A percentile compares a stretch with the other conserved stretches of the same genome.
These are phyloP conservation scores for Pneumocystis murina DNA, from an alignment of 1,139 yeast species.

Conservation along the genomic window DNA sequence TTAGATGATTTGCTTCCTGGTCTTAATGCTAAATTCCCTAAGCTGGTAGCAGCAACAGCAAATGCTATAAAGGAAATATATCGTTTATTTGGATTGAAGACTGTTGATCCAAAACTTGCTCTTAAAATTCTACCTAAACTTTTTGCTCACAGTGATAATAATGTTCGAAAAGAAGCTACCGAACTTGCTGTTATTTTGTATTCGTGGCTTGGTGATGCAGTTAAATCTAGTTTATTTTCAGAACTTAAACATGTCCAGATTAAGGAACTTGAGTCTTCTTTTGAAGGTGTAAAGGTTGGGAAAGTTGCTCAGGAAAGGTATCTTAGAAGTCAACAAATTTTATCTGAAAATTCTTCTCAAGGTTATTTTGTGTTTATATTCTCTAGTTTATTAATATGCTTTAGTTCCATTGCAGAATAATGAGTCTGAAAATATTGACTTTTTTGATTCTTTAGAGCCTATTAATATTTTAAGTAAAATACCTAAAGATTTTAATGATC, in stretches of 20 bases:
- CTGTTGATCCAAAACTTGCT: conserved; percentile 46
- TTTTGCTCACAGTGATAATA: conserved; percentile 76
- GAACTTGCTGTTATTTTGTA: conserved; percentile 55
- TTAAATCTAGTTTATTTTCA: conserved; percentile 47
- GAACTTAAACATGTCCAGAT: conserved; percentile 84
- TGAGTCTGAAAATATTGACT: conserved; percentile 28
- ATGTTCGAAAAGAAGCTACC: conserved; percentile 69
- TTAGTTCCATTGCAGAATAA: conserved; percentile 11
- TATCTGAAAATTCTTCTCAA: conserved; percentile 13
- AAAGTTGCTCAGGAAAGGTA: conserved; percentile 42
- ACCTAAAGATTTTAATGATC: conserved; percentile 45
- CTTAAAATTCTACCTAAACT: conserved; percentile 49
- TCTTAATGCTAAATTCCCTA: conserved; percentile 54
- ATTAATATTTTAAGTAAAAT: conserved; percentile 49
- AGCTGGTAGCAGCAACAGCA: conserved; percentile 57
- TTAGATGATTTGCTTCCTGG: conserved; percentile 55
- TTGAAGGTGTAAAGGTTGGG: conserved; percentile 38
- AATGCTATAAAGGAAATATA: conserved; percentile 43
- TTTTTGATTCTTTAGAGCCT: conserved; percentile 40
- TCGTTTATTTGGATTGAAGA: conserved; percentile 53
- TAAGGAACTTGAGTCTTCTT: conserved; percentile 60
- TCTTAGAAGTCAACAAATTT: conserved; percentile 37
- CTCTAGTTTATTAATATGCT: conserved; percentile 15
- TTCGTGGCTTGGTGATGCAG: conserved; percentile 58
- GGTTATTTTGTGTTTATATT: conserved; percentile 14